A percentile compares a stretch with the other conserved stretches of the same genome.
phyloP scores from a whole-genome alignment of 768 basidiomycete species.

The Boletus tomentosulus region DNA sequence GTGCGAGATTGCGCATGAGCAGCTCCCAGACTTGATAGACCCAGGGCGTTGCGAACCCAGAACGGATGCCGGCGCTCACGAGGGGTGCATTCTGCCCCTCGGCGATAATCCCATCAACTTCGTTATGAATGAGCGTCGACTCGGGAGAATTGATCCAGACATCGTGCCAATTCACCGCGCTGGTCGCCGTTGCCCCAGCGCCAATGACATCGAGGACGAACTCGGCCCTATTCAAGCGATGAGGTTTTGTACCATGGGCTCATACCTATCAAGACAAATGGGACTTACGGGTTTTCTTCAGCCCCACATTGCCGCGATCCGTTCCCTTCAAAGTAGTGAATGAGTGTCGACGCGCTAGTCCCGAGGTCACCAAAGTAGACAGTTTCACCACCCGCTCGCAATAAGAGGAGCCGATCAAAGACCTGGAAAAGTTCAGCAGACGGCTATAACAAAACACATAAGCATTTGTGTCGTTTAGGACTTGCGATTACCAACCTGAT shows the following conservation, averaged over 20 bases:
- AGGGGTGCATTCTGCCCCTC: constrained; percentile 43
- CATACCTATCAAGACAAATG: constrained; percentile 24
- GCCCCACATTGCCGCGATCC: constrained; percentile 60
- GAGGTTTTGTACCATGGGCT: too few species aligned
- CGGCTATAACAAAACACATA: constrained; percentile 39
- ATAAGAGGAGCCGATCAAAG: constrained; percentile 75
- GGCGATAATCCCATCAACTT: constrained; percentile 45
- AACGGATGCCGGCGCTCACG: constrained; percentile 34
- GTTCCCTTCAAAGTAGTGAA: constrained; percentile 72
- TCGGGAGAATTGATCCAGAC: constrained; percentile 57
- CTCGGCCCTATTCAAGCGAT: constrained; percentile 40
- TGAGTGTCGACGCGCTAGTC: constrained; percentile 51
- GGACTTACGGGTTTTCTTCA: constrained; percentile 60
- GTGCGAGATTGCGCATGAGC: constrained; percentile 40
- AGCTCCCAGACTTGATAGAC: constrained; percentile 43
- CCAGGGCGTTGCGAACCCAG: constrained; percentile 55
- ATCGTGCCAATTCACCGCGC: constrained; percentile 53
- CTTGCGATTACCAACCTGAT: constrained; percentile 26
- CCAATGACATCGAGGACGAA: constrained; percentile 72
- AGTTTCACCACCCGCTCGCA: constrained; percentile 71
- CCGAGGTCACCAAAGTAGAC: constrained; percentile 73
- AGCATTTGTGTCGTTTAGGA: not conserved
- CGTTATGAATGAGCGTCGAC: constrained; percentile 28
- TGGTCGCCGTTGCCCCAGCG: constrained; percentile 62
- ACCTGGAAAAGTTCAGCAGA: constrained; percentile 79